Evolutionary conservation across 805 yeast species (phyloP).

Genomic region (Yamadazyma ubonensis): DNA sequence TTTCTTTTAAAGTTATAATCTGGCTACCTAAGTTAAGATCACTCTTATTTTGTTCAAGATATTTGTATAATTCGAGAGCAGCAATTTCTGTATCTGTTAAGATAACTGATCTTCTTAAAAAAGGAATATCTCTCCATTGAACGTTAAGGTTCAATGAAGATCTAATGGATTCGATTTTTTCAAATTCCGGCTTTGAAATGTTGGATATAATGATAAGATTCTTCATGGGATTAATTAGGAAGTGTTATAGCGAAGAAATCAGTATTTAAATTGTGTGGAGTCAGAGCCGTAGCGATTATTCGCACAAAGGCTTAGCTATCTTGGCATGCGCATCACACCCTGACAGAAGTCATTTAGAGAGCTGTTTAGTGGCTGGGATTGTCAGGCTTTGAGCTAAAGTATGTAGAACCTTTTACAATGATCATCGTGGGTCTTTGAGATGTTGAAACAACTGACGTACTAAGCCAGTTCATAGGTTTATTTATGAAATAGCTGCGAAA

Average conservation of each 20-base stretch:
- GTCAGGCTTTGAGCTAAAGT: no score
- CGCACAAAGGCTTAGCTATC: background rate
- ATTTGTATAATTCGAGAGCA: conserved; percentile 23
- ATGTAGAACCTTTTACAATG: no score
- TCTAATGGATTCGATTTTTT: conserved; percentile 20
- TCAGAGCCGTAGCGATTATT: no score
- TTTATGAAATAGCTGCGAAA: no score
- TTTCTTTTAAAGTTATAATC: conserved; percentile 13
- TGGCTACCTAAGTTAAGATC: conserved; percentile 11
- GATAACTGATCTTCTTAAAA: conserved; percentile 33
- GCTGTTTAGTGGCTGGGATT: no score
- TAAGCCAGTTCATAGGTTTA: no score
- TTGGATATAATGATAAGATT: conserved; percentile 39
- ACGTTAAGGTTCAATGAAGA: background rate
- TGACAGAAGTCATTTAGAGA: no score
- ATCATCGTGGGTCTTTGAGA: no score
- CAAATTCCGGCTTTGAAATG: conserved; percentile 30
- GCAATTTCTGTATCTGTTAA: conserved; percentile 29
- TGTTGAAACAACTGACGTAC: no score
- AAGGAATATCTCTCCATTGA: conserved; percentile 40
- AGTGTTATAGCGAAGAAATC: background rate
- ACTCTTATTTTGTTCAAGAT: conserved; percentile 16
- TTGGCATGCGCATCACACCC: no score
- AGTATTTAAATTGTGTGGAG: background rate
- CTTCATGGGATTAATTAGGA: conserved; percentile 13